phyloP scores from a whole-genome alignment of 179 eudicot species.

The Silene coronaria region DNA sequence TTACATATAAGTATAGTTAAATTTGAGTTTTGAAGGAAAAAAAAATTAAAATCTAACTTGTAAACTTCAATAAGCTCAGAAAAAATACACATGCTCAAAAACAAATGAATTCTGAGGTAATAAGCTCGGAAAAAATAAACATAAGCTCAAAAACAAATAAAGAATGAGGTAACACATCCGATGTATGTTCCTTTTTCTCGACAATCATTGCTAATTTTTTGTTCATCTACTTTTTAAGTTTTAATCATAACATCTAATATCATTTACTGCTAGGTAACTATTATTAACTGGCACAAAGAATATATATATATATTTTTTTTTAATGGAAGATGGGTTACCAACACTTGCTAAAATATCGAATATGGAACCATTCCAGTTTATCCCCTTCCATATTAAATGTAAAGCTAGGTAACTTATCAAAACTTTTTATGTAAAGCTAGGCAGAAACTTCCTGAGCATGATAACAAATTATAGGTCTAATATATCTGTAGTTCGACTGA shows the following conservation, averaged over 20 bases:
- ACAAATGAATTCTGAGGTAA: too few species aligned
- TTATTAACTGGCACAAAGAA: not conserved
- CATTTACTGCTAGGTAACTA: not conserved
- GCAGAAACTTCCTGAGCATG: not conserved
- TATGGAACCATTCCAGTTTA: not conserved
- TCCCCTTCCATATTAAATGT: not conserved
- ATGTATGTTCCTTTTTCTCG: too few species aligned
- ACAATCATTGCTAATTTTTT: not conserved
- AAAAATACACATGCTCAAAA: too few species aligned
- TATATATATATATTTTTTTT: too few species aligned
- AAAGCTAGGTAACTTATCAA: too few species aligned
- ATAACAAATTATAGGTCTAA: not conserved
- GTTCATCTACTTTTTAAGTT: slow-evolving; percentile 8
- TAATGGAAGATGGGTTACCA: not conserved
- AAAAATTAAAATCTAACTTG: too few species aligned
- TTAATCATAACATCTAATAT: not conserved
- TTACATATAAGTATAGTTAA: too few species aligned
- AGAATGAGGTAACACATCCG: too few species aligned
- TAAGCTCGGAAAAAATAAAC: too few species aligned
- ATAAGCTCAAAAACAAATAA: too few species aligned
- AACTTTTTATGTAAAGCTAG: not conserved
- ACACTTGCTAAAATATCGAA: not conserved
- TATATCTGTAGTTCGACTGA: not conserved
- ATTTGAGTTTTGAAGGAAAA: too few species aligned
- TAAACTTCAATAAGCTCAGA: too few species aligned